phyloP scores from a whole-genome alignment of 257 asterid genomes.

The Fraxinus quadrangulata region DNA sequence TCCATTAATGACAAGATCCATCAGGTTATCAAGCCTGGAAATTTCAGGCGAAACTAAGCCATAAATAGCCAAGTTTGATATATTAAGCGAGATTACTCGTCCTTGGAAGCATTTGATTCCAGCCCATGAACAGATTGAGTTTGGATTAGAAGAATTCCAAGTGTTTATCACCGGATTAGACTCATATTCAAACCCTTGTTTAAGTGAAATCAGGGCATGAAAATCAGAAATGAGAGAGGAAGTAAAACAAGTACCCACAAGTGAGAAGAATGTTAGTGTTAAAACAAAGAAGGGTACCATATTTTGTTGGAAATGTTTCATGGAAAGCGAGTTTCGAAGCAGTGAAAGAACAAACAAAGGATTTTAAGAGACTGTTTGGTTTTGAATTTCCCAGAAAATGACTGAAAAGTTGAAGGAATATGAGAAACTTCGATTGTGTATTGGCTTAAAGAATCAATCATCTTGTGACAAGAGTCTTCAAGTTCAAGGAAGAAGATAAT shows the following conservation, averaged over 20 bases:
- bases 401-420: constrained; percentile 56
- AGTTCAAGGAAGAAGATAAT: constrained; percentile 74
- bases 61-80: constrained; percentile 67
- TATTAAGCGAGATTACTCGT: constrained; percentile 58
- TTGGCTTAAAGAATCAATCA: constrained; percentile 62
- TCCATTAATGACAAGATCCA: constrained; percentile 75
- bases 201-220: constrained; percentile 58
- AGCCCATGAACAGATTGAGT: constrained; percentile 72
- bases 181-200: constrained; percentile 45
- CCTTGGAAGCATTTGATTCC: constrained; percentile 66
- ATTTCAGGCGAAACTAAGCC: constrained; percentile 73
- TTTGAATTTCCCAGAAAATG: constrained; percentile 41
- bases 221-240: constrained; percentile 60
- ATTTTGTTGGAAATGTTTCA: constrained; percentile 38
- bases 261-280: constrained; percentile 41
- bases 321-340: constrained; percentile 49
- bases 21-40: constrained; percentile 55
- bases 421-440: constrained; percentile 46
- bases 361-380: constrained; percentile 39
- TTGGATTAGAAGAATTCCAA: constrained; percentile 63
- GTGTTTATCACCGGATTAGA: constrained; percentile 36
- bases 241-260: constrained; percentile 39
- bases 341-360: constrained; percentile 45
- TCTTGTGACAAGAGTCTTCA: constrained; percentile 58
- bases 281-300: constrained; percentile 45